These are phyloP conservation scores for Suillus decipiens DNA, from an alignment of 768 basidiomycete genomes.

Conservation along the genomic window DNA sequence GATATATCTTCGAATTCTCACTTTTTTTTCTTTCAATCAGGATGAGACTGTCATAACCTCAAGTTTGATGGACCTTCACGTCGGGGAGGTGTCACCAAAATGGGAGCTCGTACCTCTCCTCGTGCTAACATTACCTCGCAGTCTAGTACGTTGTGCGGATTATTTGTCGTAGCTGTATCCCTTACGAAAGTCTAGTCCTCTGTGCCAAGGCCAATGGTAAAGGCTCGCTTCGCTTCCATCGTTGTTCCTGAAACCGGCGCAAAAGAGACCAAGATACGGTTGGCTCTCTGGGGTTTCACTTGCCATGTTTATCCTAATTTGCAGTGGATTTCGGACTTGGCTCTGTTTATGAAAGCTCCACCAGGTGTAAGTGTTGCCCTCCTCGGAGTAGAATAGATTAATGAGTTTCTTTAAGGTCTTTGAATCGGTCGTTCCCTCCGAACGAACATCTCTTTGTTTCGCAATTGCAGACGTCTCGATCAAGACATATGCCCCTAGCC, in stretches of 20 bases:
- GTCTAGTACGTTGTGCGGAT: conserved; percentile 48
- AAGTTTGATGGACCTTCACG: conserved; percentile 58
- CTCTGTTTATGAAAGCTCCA: conserved; percentile 73
- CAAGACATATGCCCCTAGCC: conserved; percentile 54
- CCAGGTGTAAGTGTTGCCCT: conserved; percentile 68
- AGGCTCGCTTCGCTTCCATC: conserved; percentile 68
- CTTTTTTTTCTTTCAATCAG: conserved; percentile 36
- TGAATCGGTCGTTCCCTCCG: conserved; percentile 89
- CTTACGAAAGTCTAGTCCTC: conserved; percentile 38
- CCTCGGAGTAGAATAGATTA: conserved; percentile 5
- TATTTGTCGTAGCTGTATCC: not conserved
- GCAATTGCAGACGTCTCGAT: conserved; percentile 68
- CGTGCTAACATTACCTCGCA: conserved; percentile 54
- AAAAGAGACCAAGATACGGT: conserved; percentile 79
- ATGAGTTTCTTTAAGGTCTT: conserved; percentile 60
- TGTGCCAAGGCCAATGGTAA: conserved; percentile 52
- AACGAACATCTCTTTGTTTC: conserved; percentile 73
- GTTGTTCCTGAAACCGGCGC: conserved; percentile 56
- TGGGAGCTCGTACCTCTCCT: conserved; percentile 45
- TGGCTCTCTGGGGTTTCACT: conserved; percentile 65
- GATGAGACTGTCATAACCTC: conserved; percentile 71
- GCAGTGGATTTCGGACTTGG: conserved; percentile 62
- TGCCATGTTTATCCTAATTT: conserved; percentile 63
- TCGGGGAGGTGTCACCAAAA: conserved; percentile 48
- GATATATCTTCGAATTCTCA: conserved; percentile 8